Evolutionary conservation across 192 early-diverging fungal genomes (phyloP).

Genomic region (Umbelopsis isabellina): DNA sequence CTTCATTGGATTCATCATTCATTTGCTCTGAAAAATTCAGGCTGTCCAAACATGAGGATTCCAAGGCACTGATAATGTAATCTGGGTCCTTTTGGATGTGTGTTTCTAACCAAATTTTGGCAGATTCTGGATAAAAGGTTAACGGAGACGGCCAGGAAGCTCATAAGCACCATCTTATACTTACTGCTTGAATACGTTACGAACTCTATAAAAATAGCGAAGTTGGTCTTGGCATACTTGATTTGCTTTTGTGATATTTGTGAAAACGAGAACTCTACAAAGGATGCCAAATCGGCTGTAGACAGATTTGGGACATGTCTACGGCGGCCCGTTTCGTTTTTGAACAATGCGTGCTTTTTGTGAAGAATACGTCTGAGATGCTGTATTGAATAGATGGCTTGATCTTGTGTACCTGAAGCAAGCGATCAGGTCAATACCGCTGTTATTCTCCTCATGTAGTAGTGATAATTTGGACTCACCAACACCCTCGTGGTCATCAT

Average conservation of each 20-base stretch:
- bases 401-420: conserved; percentile 54
- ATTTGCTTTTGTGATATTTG: conserved; percentile 55
- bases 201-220: conserved; percentile 64
- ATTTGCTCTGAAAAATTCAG: background rate
- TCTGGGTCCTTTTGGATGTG: conserved; percentile 1
- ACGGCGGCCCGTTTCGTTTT: conserved; percentile 38
- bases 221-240: conserved; percentile 66
- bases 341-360: conserved; percentile 56
- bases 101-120: conserved; percentile 10
- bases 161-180: background rate
- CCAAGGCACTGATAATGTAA: conserved; percentile 6
- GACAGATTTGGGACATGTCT: conserved; percentile 52
- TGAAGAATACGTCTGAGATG: conserved; percentile 66
- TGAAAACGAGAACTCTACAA: conserved; percentile 62
- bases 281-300: conserved; percentile 43
- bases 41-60: background rate
- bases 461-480: conserved; percentile 42
- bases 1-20: background rate
- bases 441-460: background rate
- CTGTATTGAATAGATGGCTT: conserved; percentile 53
- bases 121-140: background rate
- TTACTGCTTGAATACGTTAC: conserved; percentile 51
- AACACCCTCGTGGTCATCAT: conserved; percentile 58
- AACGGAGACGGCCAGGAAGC: too few species aligned
- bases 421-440: conserved; percentile 15